A percentile compares a stretch with the other conserved stretches of the same genome.
Evolutionary conservation across 1,284 basidiomycete species (phyloP).

Genomic region (Lignosus rhinocerotis): DNA sequence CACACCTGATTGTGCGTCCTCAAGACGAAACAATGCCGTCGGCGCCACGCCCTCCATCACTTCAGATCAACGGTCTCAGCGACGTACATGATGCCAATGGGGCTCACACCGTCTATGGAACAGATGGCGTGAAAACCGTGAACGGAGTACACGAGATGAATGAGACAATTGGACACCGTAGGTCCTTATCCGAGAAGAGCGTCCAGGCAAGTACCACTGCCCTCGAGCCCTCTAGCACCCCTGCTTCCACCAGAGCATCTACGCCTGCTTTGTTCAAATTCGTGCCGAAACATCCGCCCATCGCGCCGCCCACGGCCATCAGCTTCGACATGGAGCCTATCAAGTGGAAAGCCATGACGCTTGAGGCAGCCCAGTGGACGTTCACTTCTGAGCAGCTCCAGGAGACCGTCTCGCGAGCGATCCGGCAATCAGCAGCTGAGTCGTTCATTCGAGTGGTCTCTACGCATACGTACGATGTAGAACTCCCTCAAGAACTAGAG

Average conservation of each 20-base stretch:
- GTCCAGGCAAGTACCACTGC: conserved; percentile 9
- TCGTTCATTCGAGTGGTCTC: conserved; percentile 72
- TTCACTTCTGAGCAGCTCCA: conserved; percentile 70
- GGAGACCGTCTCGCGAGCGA: conserved; percentile 70
- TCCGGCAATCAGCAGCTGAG: conserved; percentile 67
- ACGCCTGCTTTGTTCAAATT: conserved; percentile 29
- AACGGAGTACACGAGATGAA: not conserved
- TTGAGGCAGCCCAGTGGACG: conserved; percentile 77
- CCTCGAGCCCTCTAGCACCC: conserved; percentile 9
- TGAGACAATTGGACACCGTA: not conserved
- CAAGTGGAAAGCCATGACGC: conserved; percentile 63
- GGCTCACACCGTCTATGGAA: not conserved
- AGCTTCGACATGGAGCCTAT: conserved; percentile 58
- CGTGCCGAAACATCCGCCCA: conserved; percentile 31
- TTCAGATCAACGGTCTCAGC: not conserved
- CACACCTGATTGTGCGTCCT: conserved; percentile 4
- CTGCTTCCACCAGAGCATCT: conserved; percentile 26
- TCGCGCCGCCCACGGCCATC: conserved; percentile 48
- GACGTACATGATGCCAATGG: not conserved
- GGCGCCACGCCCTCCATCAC: not conserved
- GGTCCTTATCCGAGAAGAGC: conserved; percentile 14
- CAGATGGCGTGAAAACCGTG: not conserved
- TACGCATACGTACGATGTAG: conserved; percentile 56
- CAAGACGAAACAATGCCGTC: conserved; percentile 1
- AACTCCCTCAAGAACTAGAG: conserved; percentile 57